Evolutionary conservation across 1,139 yeast genomes (phyloP).

Genomic region (Protomyces inouyei): DNA sequence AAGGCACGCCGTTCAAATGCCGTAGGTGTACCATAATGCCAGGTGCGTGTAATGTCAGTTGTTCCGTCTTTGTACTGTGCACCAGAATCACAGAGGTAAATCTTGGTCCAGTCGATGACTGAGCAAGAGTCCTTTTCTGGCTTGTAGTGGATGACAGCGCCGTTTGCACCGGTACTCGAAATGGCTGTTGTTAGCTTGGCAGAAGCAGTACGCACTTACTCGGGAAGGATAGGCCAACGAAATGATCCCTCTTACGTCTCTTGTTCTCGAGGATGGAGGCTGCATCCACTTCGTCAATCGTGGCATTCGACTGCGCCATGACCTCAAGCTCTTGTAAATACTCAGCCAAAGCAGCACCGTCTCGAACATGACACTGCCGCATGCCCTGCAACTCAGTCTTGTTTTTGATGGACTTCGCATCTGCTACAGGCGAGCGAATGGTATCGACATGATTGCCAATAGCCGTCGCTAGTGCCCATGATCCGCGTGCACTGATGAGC

Average conservation of each 20-base stretch:
- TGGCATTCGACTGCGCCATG: conserved; percentile 49
- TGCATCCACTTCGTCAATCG: conserved; percentile 74
- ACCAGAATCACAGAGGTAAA: conserved; percentile 88
- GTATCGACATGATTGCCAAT: conserved; percentile 46
- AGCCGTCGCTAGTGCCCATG: conserved; percentile 75
- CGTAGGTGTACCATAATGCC: conserved; percentile 70
- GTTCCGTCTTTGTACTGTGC: conserved; percentile 91
- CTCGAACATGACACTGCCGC: conserved; percentile 71
- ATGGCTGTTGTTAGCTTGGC: conserved; percentile 46
- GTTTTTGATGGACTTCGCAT: conserved; percentile 75
- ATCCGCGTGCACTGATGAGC: conserved; percentile 59
- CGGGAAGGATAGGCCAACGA: conserved; percentile 80
- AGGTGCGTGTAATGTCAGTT: conserved; percentile 90
- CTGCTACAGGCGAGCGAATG: conserved; percentile 59
- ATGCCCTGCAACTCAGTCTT: conserved; percentile 69
- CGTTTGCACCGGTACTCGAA: conserved; percentile 87
- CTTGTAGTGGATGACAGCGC: conserved; percentile 86
- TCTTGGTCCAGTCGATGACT: conserved; percentile 66
- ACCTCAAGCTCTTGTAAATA: conserved; percentile 86
- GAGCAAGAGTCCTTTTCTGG: conserved; percentile 62
- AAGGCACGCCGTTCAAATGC: conserved; percentile 66
- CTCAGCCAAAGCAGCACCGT: conserved; percentile 74
- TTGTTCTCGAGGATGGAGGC: conserved; percentile 61
- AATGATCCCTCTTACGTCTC: conserved; percentile 50
- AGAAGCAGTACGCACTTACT: conserved; percentile 35